Conservation (phyloP, 495 filamentous ascomycete species). For the Penicillium desertorum region DNA sequence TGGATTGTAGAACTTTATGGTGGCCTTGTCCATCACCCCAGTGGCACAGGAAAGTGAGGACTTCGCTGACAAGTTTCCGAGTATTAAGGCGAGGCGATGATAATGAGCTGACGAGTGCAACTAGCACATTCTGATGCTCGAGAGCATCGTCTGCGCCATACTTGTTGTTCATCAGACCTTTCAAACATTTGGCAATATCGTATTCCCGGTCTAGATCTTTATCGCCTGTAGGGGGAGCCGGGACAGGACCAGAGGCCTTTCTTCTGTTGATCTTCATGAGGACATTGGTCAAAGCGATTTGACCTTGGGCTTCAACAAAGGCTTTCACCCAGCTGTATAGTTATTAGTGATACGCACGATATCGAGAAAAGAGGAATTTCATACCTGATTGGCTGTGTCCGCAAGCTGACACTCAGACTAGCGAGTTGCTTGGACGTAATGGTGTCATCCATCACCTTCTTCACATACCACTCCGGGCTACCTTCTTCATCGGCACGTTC, state of each 20-base stretch:
- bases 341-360: slow-evolving; percentile 6
- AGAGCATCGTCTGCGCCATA: slow-evolving; percentile 98
- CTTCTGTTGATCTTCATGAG: slow-evolving; percentile 88
- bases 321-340: slow-evolving; percentile 77
- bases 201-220: slow-evolving; percentile 94
- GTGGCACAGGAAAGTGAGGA: slow-evolving; percentile 94
- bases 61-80: slow-evolving; percentile 92
- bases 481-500: slow-evolving; percentile 86
- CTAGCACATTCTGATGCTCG: slow-evolving; percentile 81
- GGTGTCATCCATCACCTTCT: slow-evolving; percentile 92
- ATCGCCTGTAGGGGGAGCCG: slow-evolving; percentile 64
- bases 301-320: slow-evolving; percentile 96
- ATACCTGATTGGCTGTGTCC: slow-evolving; percentile 89
- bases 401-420: slow-evolving; percentile 87
- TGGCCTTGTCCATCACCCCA: slow-evolving; percentile 96
- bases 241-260: slow-evolving; percentile 70
- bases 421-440: slow-evolving; percentile 89
- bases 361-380: slow-evolving; percentile 11
- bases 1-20: slow-evolving; percentile 85
- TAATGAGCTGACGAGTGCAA: slow-evolving; percentile 82
- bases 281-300: slow-evolving; percentile 93
- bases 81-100: slow-evolving; percentile 89
- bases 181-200: slow-evolving; percentile 96
- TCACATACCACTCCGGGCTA: slow-evolving; percentile 97
- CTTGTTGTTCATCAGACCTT: slow-evolving; percentile 98